Percentiles rank a stretch among this genome's conserved stretches.
Conservation (phyloP, 2,329 filamentous ascomycete genomes). For the Fusarium nygamai region DNA sequence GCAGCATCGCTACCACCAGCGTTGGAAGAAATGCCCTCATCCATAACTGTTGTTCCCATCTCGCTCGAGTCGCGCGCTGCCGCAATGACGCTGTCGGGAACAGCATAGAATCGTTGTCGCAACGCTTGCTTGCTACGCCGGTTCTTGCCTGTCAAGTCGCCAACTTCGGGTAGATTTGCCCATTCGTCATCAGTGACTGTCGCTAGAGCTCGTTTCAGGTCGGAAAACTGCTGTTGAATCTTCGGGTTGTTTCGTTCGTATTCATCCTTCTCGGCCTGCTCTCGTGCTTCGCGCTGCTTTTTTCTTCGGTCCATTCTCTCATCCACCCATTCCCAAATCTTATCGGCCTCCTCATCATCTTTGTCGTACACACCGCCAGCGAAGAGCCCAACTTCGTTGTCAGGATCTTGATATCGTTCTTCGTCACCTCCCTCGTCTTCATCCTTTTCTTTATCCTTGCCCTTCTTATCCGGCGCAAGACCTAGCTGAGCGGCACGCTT, state of each 20-base stretch:
- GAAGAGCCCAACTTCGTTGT: slow-evolving; percentile 96
- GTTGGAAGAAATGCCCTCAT: slow-evolving; percentile 70
- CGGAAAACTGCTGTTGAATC: slow-evolving; percentile 97
- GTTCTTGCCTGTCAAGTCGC: slow-evolving; percentile 95
- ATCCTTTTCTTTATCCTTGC: slow-evolving; percentile 76
- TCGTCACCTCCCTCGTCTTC: slow-evolving; percentile 80
- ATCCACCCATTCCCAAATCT: slow-evolving; percentile 94
- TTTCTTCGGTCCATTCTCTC: slow-evolving; percentile 96
- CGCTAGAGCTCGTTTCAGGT: slow-evolving; percentile 89
- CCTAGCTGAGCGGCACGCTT: slow-evolving; percentile 91
- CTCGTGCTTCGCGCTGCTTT: slow-evolving; percentile 92
- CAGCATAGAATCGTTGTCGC: slow-evolving; percentile 90
- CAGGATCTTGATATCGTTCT: slow-evolving; percentile 91
- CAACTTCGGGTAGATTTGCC: slow-evolving; percentile 94
- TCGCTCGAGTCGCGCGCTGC: slow-evolving; percentile 83
- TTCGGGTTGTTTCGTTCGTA: slow-evolving; percentile 98
- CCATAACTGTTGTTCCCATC: slow-evolving; percentile 87
- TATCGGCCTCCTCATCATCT: slow-evolving; percentile 96
- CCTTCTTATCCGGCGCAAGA: slow-evolving; percentile 71
- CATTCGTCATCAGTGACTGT: slow-evolving; percentile 95
- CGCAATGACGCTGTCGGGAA: slow-evolving; percentile 94
- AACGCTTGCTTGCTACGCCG: slow-evolving; percentile 84
- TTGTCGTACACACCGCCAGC: slow-evolving; percentile 96
- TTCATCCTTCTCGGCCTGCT: slow-evolving; percentile 89
- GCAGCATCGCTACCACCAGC: slow-evolving; percentile 54